These are phyloP conservation scores for Teunomyces cretensis DNA, from an alignment of 805 yeast species.

Conservation along the genomic window DNA sequence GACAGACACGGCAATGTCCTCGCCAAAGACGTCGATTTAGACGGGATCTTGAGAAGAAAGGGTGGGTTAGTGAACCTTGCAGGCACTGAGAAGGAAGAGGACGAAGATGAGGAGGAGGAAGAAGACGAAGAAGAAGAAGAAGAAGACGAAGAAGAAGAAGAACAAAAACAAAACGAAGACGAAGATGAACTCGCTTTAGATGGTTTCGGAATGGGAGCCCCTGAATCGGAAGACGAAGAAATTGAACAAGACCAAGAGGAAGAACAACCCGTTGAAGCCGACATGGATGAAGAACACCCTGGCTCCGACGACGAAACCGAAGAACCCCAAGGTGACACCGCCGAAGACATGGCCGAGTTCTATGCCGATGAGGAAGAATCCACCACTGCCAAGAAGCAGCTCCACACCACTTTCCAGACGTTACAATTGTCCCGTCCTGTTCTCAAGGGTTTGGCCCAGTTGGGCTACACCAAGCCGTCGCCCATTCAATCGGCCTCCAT, in stretches of 20 bases:
- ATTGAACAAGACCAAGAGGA: slow-evolving; percentile 25
- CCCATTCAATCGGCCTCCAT: slow-evolving; percentile 93
- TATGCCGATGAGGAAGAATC: slow-evolving; percentile 61
- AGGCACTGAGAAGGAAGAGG: slow-evolving; percentile 31
- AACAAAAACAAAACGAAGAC: slow-evolving; percentile 31
- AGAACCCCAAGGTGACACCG: slow-evolving; percentile 56
- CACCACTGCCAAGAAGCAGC: slow-evolving; percentile 42
- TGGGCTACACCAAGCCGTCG: slow-evolving; percentile 87
- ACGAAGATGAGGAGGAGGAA: slow-evolving; percentile 12
- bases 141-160: slow-evolving; percentile 22
- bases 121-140: slow-evolving; percentile 22
- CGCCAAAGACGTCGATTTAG: slow-evolving; percentile 74
- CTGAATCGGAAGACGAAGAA: slow-evolving; percentile 33
- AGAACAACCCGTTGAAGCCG: slow-evolving; percentile 30
- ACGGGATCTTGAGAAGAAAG: slow-evolving; percentile 80
- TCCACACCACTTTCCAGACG: slow-evolving; percentile 68
- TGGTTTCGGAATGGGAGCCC: slow-evolving; percentile 47
- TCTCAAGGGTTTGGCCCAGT: slow-evolving; percentile 72
- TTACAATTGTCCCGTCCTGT: slow-evolving; percentile 88
- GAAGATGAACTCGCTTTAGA: slow-evolving; percentile 41
- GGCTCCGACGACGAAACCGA: slow-evolving; percentile 22
- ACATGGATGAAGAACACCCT: slow-evolving; percentile 31
- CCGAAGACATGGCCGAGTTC: slow-evolving; percentile 79
- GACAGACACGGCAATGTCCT: slow-evolving; percentile 18
- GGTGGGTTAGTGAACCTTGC: slow-evolving; percentile 67